These are phyloP conservation scores for Lentinula guzmanii DNA, from an alignment of 768 basidiomycete genomes.

Conservation along the genomic window DNA sequence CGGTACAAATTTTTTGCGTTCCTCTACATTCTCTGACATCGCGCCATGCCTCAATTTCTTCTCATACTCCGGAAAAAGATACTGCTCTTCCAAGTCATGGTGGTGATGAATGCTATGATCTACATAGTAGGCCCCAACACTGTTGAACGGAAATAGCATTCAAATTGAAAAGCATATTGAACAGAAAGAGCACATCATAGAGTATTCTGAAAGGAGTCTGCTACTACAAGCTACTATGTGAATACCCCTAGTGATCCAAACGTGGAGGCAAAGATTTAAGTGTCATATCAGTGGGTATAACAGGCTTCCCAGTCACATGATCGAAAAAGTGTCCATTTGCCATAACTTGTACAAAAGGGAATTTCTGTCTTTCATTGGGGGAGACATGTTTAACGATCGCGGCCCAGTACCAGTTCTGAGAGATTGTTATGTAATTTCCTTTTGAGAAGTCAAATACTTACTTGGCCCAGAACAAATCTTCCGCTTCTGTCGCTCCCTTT, in stretches of 20 bases:
- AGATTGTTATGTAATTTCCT: background rate
- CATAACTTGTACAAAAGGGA: background rate
- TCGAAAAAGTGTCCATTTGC: background rate
- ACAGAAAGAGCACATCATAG: no score
- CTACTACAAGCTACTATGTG: no score
- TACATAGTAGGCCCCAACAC: no score
- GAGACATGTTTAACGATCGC: background rate
- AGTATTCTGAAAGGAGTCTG: no score
- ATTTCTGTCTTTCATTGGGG: background rate
- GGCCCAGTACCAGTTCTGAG: background rate
- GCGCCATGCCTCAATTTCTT: conserved; percentile 18
- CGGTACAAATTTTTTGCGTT: conserved; percentile 21
- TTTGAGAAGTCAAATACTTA: background rate
- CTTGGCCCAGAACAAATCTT: background rate
- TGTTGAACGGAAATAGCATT: no score
- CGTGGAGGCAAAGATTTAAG: background rate
- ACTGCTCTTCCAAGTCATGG: conserved; percentile 22
- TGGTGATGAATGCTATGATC: conserved; percentile 19
- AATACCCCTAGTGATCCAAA: no score
- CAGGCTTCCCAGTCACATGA: background rate
- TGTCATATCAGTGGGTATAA: background rate
- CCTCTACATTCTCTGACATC: conserved; percentile 19
- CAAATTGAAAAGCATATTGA: no score
- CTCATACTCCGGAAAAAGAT: conserved; percentile 20
- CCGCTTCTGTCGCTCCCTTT: background rate